These are phyloP conservation scores for Penicillium diatomitis DNA, from an alignment of 495 filamentous ascomycete species.

Conservation along the genomic window DNA sequence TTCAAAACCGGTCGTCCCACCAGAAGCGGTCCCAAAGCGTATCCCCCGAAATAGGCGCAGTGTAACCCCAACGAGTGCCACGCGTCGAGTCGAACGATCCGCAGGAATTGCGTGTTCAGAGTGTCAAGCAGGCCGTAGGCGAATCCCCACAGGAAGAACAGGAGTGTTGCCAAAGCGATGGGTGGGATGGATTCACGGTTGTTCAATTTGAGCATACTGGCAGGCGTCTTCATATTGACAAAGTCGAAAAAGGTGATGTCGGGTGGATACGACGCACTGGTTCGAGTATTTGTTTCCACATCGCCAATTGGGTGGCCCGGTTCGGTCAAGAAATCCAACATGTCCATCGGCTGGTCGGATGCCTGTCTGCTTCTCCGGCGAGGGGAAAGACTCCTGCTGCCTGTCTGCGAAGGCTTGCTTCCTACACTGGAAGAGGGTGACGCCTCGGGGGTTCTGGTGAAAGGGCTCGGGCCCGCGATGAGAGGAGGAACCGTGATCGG, in stretches of 20 bases:
- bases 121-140: conserved; percentile 73
- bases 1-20: conserved; percentile 50
- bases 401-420: conserved; percentile 9
- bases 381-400: conserved; percentile 4
- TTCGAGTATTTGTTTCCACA: conserved; percentile 23
- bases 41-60: conserved; percentile 56
- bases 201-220: conserved; percentile 63
- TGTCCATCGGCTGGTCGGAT: conserved; percentile 14
- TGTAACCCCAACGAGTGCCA: conserved; percentile 51
- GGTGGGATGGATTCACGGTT: conserved; percentile 49
- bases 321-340: conserved; percentile 29
- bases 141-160: conserved; percentile 86
- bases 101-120: conserved; percentile 54
- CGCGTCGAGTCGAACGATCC: conserved; percentile 34
- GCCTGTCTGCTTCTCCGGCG: conserved; percentile 5
- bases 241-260: conserved; percentile 64
- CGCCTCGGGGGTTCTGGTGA: not conserved
- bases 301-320: conserved; percentile 18
- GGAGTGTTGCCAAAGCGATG: conserved; percentile 54
- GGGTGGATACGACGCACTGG: conserved; percentile 22
- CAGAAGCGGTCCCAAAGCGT: conserved; percentile 48
- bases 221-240: conserved; percentile 67
- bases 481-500: conserved; percentile 7
- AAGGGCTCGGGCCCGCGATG: conserved; percentile 1
- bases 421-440: conserved; percentile 8